These are phyloP conservation scores for Debaryomyces tyrocola DNA, from an alignment of 805 yeast species.

Conservation along the genomic window DNA sequence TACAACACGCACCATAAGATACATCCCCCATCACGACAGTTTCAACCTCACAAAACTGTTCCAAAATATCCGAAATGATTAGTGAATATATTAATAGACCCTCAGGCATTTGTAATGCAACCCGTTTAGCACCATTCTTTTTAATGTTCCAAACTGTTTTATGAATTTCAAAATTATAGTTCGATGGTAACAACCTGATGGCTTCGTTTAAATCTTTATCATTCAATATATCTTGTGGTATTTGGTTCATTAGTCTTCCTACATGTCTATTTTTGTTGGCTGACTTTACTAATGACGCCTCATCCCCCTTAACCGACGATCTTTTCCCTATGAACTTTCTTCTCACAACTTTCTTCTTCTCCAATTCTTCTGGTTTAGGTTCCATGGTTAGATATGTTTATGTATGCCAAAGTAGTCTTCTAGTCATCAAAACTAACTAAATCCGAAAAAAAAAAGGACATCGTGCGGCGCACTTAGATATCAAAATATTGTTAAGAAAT, in stretches of 20 bases:
- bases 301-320: slow-evolving; percentile 14
- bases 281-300: slow-evolving; percentile 22
- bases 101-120: slow-evolving; percentile 97
- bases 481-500: background rate
- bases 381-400: background rate
- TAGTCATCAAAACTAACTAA: background rate
- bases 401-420: no score
- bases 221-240: slow-evolving; percentile 80
- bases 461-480: slow-evolving; percentile 8
- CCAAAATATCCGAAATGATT: slow-evolving; percentile 86
- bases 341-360: slow-evolving; percentile 33
- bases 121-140: slow-evolving; percentile 72
- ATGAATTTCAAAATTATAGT: slow-evolving; percentile 94
- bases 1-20: slow-evolving; percentile 97
- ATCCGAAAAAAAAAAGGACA: slow-evolving; percentile 4
- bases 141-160: slow-evolving; percentile 92
- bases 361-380: background rate
- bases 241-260: slow-evolving; percentile 74
- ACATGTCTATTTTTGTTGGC: slow-evolving; percentile 34
- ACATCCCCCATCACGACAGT: slow-evolving; percentile 98
- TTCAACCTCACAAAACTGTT: slow-evolving; percentile 85
- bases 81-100: slow-evolving; percentile 87
- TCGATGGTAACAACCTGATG: slow-evolving; percentile 76
- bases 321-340: slow-evolving; percentile 64
- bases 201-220: slow-evolving; percentile 86